Percentiles rank a stretch among this genome's conserved stretches.
These are phyloP conservation scores for Clarireedia sp. DNA, from an alignment of 2,329 filamentous ascomycete genomes.

Conservation along the genomic window DNA sequence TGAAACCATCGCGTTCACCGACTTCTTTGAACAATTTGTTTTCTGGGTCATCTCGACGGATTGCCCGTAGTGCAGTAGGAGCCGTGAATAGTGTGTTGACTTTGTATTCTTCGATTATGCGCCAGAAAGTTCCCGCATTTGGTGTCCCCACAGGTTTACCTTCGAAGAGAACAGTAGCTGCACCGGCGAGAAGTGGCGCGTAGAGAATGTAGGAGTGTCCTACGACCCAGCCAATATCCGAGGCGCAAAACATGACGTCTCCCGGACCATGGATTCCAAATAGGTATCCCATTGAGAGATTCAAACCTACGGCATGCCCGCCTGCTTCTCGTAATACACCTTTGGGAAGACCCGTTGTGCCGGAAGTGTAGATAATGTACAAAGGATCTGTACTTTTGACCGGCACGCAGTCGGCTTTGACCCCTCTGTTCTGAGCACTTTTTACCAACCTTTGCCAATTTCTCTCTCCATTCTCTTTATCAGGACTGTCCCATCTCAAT, in stretches of 20 bases:
- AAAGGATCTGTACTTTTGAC: constrained; percentile 69
- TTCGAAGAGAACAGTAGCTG: constrained; percentile 82
- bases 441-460: constrained; percentile 73
- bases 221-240: constrained; percentile 89
- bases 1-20: constrained; percentile 63
- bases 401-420: constrained; percentile 68
- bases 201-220: constrained; percentile 86
- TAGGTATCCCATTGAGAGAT: constrained; percentile 73
- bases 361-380: constrained; percentile 88
- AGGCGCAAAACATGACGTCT: constrained; percentile 64
- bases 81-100: constrained; percentile 82
- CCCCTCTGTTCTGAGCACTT: constrained; percentile 57
- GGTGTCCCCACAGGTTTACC: constrained; percentile 91
- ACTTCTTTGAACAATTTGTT: constrained; percentile 56
- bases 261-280: constrained; percentile 78
- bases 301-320: constrained; percentile 78
- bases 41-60: constrained; percentile 75
- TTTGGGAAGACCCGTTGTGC: constrained; percentile 76
- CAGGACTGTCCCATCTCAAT: constrained; percentile 63
- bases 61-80: constrained; percentile 78
- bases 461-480: constrained; percentile 59
- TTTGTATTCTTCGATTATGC: constrained; percentile 74
- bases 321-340: constrained; percentile 76
- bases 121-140: constrained; percentile 81
- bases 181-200: constrained; percentile 75